phyloP scores from a whole-genome alignment of 2,329 filamentous ascomycete species.

The Madurella mycetomatis region DNA sequence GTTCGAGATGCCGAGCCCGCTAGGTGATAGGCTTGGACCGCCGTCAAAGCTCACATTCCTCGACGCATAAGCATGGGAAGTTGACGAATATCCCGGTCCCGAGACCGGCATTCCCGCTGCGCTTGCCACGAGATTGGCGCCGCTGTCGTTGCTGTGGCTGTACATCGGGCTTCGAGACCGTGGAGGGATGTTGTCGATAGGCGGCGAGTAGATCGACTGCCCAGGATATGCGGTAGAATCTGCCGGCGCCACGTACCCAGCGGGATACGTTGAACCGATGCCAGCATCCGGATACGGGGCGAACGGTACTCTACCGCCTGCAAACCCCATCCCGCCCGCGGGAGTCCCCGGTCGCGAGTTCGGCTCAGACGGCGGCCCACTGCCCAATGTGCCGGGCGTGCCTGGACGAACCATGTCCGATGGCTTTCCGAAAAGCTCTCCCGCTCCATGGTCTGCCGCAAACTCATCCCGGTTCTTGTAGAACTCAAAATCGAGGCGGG shows the following conservation, averaged over 20 bases:
- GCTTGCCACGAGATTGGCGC: slow-evolving; percentile 47
- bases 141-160: slow-evolving; percentile 45
- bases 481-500: slow-evolving; percentile 82
- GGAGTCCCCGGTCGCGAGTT: slow-evolving; percentile 51
- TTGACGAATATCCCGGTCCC: slow-evolving; percentile 23
- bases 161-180: slow-evolving; percentile 47
- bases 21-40: slow-evolving; percentile 25
- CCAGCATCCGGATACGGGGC: slow-evolving; percentile 19
- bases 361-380: slow-evolving; percentile 37
- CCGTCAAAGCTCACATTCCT: slow-evolving; percentile 26
- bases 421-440: slow-evolving; percentile 58
- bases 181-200: slow-evolving; percentile 24
- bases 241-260: slow-evolving; percentile 10
- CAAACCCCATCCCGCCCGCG: slow-evolving; percentile 34
- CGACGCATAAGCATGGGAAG: slow-evolving; percentile 18
- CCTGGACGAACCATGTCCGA: slow-evolving; percentile 57
- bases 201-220: slow-evolving; percentile 13
- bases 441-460: slow-evolving; percentile 78
- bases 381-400: slow-evolving; percentile 52
- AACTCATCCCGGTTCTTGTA: slow-evolving; percentile 91
- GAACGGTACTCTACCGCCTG: slow-evolving; percentile 28
- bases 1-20: slow-evolving; percentile 22
- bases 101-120: slow-evolving; percentile 50
- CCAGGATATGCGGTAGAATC: slow-evolving; percentile 14
- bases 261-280: slow-evolving; percentile 15